Percentiles rank a stretch among this genome's conserved stretches.
These are phyloP conservation scores for Podospora pseudocomata DNA, from an alignment of 495 filamentous ascomycete genomes.

Conservation along the genomic window DNA sequence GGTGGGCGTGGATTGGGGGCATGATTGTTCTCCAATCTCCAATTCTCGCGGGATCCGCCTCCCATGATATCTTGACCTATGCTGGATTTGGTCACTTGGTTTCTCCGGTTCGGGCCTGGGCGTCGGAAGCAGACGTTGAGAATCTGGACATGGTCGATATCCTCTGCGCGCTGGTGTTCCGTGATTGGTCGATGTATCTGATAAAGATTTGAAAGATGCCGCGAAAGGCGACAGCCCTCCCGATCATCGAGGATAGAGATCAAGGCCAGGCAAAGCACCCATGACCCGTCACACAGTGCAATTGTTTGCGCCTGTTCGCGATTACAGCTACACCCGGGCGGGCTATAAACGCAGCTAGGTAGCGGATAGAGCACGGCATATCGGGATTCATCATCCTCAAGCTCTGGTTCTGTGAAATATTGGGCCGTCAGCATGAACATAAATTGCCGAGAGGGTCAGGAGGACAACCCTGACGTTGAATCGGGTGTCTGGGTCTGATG, in stretches of 20 bases:
- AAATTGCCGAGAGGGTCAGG: constrained; percentile 9
- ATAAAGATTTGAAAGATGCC: neutral
- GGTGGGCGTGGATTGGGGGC: neutral
- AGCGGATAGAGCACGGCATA: neutral
- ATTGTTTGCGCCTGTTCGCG: neutral
- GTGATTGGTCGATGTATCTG: neutral
- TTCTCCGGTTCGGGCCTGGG: neutral
- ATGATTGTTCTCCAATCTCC: neutral
- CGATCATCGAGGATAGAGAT: neutral
- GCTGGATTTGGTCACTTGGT: neutral
- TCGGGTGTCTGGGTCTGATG: neutral
- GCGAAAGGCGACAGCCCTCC: neutral
- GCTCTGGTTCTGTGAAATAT: neutral
- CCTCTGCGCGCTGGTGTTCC: neutral
- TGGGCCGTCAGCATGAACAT: constrained; percentile 9
- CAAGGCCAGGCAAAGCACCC: neutral
- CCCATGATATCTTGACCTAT: no score
- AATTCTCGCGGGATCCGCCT: neutral
- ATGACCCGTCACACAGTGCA: neutral
- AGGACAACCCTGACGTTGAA: constrained; percentile 4
- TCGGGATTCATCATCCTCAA: neutral
- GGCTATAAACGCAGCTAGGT: neutral
- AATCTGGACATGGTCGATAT: neutral
- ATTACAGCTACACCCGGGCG: neutral
- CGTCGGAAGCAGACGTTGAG: neutral